Percentiles rank a stretch among this genome's conserved stretches.
phyloP scores from a whole-genome alignment of 495 filamentous ascomycete genomes.

The Penicillium lagena region DNA sequence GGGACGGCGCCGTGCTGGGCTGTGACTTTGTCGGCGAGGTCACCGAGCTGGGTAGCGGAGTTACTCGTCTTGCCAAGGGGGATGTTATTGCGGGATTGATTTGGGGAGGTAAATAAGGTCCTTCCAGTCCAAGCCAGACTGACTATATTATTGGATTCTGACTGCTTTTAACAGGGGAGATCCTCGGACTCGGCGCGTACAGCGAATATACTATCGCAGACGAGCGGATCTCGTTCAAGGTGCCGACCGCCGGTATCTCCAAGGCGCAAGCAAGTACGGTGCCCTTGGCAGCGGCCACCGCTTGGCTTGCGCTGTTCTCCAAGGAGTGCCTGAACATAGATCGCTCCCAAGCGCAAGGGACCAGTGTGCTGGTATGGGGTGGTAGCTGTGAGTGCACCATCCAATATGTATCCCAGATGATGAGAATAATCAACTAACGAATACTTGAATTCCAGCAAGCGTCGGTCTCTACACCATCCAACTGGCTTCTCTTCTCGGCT shows the following conservation, averaged over 20 bases:
- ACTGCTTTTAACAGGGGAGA: conserved; percentile 4
- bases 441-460: conserved; percentile 8
- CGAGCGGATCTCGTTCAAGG: conserved; percentile 17
- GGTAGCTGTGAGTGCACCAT: conserved; percentile 14
- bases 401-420: conserved; percentile 1
- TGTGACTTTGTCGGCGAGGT: conserved; percentile 49
- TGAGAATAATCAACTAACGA: neutral
- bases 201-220: conserved; percentile 19
- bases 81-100: conserved; percentile 21
- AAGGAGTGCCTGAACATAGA: conserved; percentile 15
- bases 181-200: conserved; percentile 12
- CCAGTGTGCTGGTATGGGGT: conserved; percentile 23
- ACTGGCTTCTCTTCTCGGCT: conserved; percentile 13
- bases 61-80: conserved; percentile 37
- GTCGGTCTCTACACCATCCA: conserved; percentile 30
- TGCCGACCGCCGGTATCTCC: conserved; percentile 9
- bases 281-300: conserved; percentile 20
- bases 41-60: conserved; percentile 36
- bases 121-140: neutral
- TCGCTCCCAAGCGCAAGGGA: conserved; percentile 1
- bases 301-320: conserved; percentile 25
- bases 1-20: conserved; percentile 36
- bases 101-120: conserved; percentile 15
- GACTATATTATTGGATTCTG: too few species aligned
- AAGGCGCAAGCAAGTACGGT: conserved; percentile 16